Base-by-base conservation (phyloP, 2,329 filamentous ascomycete genomes). In the Lachnum nothofagi region DNA sequence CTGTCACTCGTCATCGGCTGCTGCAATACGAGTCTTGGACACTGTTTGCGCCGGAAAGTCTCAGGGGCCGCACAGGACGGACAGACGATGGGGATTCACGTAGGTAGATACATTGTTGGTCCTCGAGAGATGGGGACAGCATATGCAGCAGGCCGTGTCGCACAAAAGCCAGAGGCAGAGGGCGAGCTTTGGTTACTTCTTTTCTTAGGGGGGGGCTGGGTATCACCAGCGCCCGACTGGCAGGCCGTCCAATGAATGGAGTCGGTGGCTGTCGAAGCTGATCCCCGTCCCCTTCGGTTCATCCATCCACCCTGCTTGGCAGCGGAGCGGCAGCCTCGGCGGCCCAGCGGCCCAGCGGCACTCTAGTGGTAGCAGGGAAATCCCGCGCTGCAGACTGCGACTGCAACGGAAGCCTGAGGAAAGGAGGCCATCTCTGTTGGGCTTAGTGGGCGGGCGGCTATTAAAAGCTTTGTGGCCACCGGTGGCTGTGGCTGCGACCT, bases 91-190 rank as follows among this genome's bases (percentile, higher is more conserved):
- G 19, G 10, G 19, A 37, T 37, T 37, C 17, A 45, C 41, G 24
- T 22, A 43, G 6, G 52, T 22, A 49, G 56, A 52, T 54, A 50
- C 54, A 57, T 55, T 34, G 38, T 55, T 48, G 54, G 55, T 47
- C 49, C 23, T 14, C 12, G 40, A 43, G 16, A 24, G 44, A 42
- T 35, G 39, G 31, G 41, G 47, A 44, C 43, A 50, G 46, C 46
- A 52, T 54, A 43, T 31, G 29, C 20, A 39, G 33, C 42, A 24
- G n/a, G 9, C 38, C 33, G 41, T 41, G 25, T 23, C 49, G 49
- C 46, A 51, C 43, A 34, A 50, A 39, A 40, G 20, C 38, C 45
- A 53, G 49, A 50, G 33, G 23, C 31, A 35, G 34, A 46, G 33
- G 12, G 3, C 12, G 31, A 33, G 31, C 17, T 17, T 2, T 4